Evolutionary conservation across 2,329 filamentous ascomycete species (phyloP).

Genomic region (Bipolaris bicolor): DNA sequence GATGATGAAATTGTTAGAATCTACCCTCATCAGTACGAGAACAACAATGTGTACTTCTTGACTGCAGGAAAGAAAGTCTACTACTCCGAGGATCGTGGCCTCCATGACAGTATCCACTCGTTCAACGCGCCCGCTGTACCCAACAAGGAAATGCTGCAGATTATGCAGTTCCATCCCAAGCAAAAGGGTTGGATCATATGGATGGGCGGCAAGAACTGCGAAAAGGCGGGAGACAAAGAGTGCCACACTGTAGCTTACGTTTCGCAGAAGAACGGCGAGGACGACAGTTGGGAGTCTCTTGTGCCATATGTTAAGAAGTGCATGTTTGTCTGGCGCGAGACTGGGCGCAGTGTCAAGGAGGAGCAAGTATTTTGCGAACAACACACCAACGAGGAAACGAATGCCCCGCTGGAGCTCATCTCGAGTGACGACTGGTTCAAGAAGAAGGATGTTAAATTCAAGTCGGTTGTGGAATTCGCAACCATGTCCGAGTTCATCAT

Average conservation of each 20-base stretch:
- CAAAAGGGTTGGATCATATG: constrained; percentile 87
- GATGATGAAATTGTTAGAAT: constrained; percentile 73
- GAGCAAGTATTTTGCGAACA: constrained; percentile 70
- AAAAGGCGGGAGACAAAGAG: constrained; percentile 55
- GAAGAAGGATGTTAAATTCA: constrained; percentile 66
- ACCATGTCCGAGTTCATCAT: constrained; percentile 98
- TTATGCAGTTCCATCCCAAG: constrained; percentile 81
- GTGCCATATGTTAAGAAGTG: constrained; percentile 79
- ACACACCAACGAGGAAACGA: constrained; percentile 65
- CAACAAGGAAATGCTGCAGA: constrained; percentile 57
- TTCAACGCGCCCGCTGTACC: constrained; percentile 73
- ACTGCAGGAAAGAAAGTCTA: constrained; percentile 71
- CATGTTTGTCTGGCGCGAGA: constrained; percentile 78
- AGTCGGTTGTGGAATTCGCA: constrained; percentile 82
- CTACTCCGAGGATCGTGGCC: constrained; percentile 81
- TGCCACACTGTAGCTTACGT: constrained; percentile 79
- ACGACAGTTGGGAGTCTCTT: constrained; percentile 71
- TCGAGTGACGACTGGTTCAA: constrained; percentile 83
- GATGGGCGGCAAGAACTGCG: constrained; percentile 75
- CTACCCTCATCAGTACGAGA: constrained; percentile 78
- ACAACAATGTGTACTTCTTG: constrained; percentile 85
- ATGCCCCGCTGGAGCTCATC: constrained; percentile 71
- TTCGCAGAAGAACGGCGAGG: constrained; percentile 75
- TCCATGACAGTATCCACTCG: constrained; percentile 66
- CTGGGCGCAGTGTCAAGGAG: constrained; percentile 61